phyloP scores from a whole-genome alignment of 73 alveolate genomes.

The Stentor coeruleus region DNA sequence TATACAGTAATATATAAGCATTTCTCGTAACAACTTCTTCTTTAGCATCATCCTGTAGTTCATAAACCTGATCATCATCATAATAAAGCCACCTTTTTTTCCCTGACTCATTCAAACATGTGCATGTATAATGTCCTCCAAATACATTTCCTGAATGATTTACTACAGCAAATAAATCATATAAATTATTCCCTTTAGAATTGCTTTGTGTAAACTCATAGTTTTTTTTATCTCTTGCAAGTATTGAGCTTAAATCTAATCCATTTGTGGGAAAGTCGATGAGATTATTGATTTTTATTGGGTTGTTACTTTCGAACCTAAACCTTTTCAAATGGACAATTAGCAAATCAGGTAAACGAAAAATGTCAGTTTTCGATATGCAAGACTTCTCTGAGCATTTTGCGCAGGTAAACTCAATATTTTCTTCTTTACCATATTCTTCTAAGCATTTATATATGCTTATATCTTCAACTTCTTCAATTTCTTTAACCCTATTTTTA shows the following conservation, averaged over 20 bases:
- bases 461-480: not conserved
- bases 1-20: constrained; percentile 17
- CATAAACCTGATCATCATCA: not conserved
- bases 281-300: not conserved
- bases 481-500: not conserved
- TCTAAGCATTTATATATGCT: constrained; percentile 12
- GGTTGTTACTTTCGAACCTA: not conserved
- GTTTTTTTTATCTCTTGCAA: not conserved
- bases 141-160: constrained; percentile 13
- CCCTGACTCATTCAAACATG: not conserved
- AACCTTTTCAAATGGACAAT: constrained; percentile 26
- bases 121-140: constrained; percentile 20
- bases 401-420: not conserved
- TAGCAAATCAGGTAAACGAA: not conserved
- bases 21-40: not conserved
- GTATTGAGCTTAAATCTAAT: not conserved
- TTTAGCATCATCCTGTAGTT: not conserved
- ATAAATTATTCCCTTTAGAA: not conserved
- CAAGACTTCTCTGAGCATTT: not conserved
- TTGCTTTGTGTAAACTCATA: not conserved
- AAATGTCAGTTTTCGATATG: not conserved
- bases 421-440: not conserved
- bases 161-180: constrained; percentile 19
- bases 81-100: not conserved
- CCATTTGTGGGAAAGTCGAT: constrained; percentile 5